Percentiles rank a stretch among this genome's conserved stretches.
phyloP scores from a whole-genome alignment of 352 stramenopile species.

The Phytophthora litchii region DNA sequence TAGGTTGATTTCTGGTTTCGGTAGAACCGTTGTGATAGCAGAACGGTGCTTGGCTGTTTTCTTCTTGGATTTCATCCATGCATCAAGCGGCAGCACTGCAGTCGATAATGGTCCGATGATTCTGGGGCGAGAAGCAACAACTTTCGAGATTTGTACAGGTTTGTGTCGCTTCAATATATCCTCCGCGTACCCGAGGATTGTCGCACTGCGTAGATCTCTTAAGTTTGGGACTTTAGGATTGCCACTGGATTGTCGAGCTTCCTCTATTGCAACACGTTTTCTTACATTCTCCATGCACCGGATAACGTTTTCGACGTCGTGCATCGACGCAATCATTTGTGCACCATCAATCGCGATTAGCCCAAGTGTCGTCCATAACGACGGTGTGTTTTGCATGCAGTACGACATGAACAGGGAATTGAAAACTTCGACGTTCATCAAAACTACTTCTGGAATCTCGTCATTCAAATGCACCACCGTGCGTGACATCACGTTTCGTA shows the following conservation, averaged over 20 bases:
- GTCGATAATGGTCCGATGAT: slow-evolving; percentile 2
- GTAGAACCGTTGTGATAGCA: background rate
- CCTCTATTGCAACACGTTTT: background rate
- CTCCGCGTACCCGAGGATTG: slow-evolving; percentile 1
- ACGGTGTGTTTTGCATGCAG: slow-evolving; percentile 45
- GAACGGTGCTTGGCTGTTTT: background rate
- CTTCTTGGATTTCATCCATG: background rate
- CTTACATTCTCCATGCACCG: slow-evolving; percentile 2
- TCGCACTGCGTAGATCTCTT: background rate
- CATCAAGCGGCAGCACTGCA: slow-evolving; percentile 4
- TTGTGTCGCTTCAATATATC: slow-evolving; percentile 8
- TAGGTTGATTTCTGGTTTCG: background rate
- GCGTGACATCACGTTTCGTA: slow-evolving; percentile 24
- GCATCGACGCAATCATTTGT: slow-evolving; percentile 12
- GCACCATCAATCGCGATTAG: slow-evolving; percentile 27
- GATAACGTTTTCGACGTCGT: slow-evolving; percentile 13
- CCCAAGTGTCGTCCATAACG: slow-evolving; percentile 26
- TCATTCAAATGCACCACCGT: slow-evolving; percentile 21
- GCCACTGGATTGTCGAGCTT: background rate
- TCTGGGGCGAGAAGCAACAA: background rate
- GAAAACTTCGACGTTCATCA: slow-evolving; percentile 50
- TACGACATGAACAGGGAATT: slow-evolving; percentile 45
- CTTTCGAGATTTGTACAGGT: background rate
- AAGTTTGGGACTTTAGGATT: background rate
- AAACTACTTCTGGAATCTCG: slow-evolving; percentile 29